phyloP scores from a whole-genome alignment of 116 monocot species.

The Dioscorea cayenensis region DNA sequence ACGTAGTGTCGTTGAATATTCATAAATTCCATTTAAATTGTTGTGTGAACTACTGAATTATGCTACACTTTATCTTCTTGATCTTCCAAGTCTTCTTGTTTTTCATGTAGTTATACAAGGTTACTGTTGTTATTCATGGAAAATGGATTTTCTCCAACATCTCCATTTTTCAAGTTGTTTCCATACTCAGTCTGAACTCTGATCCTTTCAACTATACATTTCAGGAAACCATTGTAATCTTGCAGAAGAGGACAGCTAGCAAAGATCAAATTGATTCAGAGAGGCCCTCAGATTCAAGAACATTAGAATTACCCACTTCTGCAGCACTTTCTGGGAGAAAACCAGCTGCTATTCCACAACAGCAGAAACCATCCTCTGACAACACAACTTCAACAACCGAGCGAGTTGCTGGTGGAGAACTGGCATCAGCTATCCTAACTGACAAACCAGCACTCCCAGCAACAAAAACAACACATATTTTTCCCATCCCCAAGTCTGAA shows the following conservation, averaged over 20 bases:
- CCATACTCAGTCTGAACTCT: background rate
- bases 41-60: too few species aligned
- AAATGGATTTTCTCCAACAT: too few species aligned
- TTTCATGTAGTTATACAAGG: too few species aligned
- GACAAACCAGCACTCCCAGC: constrained; percentile 7
- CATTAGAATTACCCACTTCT: constrained; percentile 25
- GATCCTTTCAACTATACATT: background rate
- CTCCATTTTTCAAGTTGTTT: background rate
- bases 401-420: constrained; percentile 11
- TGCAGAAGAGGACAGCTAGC: constrained; percentile 30
- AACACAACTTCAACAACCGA: constrained; percentile 2
- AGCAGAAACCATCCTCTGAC: constrained; percentile 24
- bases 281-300: constrained; percentile 9
- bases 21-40: too few species aligned
- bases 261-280: constrained; percentile 30
- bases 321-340: constrained; percentile 27
- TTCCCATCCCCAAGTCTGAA: constrained; percentile 24
- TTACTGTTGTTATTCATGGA: too few species aligned
- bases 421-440: constrained; percentile 10
- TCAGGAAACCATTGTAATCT: constrained; percentile 17
- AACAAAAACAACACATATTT: constrained; percentile 17
- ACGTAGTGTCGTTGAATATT: too few species aligned
- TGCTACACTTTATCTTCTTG: too few species aligned
- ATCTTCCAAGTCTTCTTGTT: too few species aligned
- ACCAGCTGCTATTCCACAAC: constrained; percentile 16